phyloP scores from a whole-genome alignment of 2,329 filamentous ascomycete species.

The Fusarium sp. region DNA sequence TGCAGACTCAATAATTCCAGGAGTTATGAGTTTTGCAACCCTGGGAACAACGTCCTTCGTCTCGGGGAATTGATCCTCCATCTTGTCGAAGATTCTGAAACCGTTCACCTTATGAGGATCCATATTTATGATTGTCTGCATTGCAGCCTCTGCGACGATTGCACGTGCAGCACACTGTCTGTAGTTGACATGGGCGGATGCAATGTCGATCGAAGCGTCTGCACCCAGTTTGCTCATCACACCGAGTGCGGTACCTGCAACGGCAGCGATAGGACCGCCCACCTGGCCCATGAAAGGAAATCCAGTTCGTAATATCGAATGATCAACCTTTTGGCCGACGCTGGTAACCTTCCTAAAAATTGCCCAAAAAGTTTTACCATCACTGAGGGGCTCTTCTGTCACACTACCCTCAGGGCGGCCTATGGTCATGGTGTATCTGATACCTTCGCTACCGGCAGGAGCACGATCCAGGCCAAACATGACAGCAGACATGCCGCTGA shows the following conservation, averaged over 20 bases:
- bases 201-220: background rate
- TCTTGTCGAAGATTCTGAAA: background rate
- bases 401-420: background rate
- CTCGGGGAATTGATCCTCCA: background rate
- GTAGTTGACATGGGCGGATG: background rate
- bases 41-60: background rate
- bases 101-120: background rate
- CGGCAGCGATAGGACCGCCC: background rate
- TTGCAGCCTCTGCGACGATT: background rate
- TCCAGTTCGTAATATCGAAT: background rate
- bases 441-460: accelerated
- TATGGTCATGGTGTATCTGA: background rate
- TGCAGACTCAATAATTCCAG: accelerated
- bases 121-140: background rate
- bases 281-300: background rate
- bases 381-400: background rate
- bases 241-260: background rate
- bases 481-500: background rate
- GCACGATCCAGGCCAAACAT: background rate
- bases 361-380: background rate
- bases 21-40: background rate
- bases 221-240: accelerated
- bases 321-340: background rate
- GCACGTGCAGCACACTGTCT: background rate
- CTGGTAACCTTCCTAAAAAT: background rate